Evolutionary conservation across 495 filamentous ascomycete species (phyloP).

Genomic region (Lasiosphaeriaceae sp.): DNA sequence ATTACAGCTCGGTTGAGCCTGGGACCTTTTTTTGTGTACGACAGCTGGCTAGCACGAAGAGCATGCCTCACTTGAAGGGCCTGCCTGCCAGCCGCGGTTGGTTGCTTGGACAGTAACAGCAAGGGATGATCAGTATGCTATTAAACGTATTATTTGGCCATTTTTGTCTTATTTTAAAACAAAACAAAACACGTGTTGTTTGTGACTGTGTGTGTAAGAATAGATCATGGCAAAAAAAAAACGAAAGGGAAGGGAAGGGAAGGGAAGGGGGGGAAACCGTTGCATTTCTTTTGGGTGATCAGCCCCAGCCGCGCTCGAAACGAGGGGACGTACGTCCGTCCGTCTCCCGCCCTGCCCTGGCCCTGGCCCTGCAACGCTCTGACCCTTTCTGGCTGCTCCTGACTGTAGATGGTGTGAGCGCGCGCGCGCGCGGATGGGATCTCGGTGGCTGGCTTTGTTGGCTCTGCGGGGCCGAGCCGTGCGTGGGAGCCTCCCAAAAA

Average conservation of each 20-base stretch:
- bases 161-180: neutral
- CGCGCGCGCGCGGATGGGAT: neutral
- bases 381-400: neutral
- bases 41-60: too few relatives aligned
- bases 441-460: neutral
- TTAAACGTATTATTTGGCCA: too few relatives aligned
- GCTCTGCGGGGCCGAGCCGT: neutral
- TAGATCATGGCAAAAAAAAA: neutral
- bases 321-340: neutral
- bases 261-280: neutral
- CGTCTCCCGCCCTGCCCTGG: neutral
- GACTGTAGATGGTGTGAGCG: neutral
- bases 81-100: too few relatives aligned
- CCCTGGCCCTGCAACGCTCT: neutral
- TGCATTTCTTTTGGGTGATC: neutral
- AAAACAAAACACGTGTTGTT: neutral
- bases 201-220: neutral
- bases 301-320: neutral
- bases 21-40: too few relatives aligned
- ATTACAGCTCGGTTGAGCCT: too few relatives aligned
- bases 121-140: too few relatives aligned
- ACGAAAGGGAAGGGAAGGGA: neutral
- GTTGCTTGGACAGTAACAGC: too few relatives aligned
- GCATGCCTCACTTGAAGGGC: too few relatives aligned
- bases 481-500: neutral